Percentiles rank a stretch among this genome's conserved stretches.
Conservation (phyloP, 176 grass and related monocot species). For the Dendrocalamus sinicus region DNA sequence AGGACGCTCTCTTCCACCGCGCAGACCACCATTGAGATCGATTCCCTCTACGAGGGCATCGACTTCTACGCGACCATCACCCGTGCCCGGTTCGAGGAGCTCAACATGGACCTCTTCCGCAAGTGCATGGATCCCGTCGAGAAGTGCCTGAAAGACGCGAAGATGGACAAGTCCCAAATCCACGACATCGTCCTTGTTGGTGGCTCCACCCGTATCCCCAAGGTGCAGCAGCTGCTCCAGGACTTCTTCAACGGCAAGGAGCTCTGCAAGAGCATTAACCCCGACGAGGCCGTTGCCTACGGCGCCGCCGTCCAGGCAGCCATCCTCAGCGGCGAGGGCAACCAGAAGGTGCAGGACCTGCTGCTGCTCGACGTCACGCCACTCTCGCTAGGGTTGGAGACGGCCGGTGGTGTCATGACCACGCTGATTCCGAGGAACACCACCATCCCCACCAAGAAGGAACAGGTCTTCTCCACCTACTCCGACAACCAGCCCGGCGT, state of each 20-base stretch:
- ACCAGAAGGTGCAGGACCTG: constrained; percentile 73
- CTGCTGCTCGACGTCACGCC: constrained; percentile 79
- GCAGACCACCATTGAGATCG: constrained; percentile 93
- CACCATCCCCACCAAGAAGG: constrained; percentile 89
- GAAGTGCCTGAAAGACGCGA: constrained; percentile 89
- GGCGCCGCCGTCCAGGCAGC: constrained; percentile 78
- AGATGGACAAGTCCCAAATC: constrained; percentile 92
- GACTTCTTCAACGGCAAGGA: constrained; percentile 87
- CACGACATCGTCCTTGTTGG: constrained; percentile 91
- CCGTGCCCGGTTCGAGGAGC: constrained; percentile 85
- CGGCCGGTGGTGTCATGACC: constrained; percentile 70
- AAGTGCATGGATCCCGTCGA: constrained; percentile 95
- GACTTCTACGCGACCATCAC: constrained; percentile 97
- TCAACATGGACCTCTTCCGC: constrained; percentile 97
- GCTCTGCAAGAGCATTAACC: constrained; percentile 93
- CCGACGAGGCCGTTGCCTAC: constrained; percentile 84
- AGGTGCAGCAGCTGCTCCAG: constrained; percentile 78
- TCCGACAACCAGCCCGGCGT: constrained; percentile 90
- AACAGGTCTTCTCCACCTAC: constrained; percentile 93
- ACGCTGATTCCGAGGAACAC: constrained; percentile 85
- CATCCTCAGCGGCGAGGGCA: constrained; percentile 73
- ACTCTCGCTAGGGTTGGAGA: constrained; percentile 78
- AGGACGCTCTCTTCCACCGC: constrained; percentile 87
- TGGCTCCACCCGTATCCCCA: constrained; percentile 80
- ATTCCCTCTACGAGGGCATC: constrained; percentile 85